Evolutionary conservation across 2,329 filamentous ascomycete species (phyloP).

Genomic region (Aureobasidium sp.): DNA sequence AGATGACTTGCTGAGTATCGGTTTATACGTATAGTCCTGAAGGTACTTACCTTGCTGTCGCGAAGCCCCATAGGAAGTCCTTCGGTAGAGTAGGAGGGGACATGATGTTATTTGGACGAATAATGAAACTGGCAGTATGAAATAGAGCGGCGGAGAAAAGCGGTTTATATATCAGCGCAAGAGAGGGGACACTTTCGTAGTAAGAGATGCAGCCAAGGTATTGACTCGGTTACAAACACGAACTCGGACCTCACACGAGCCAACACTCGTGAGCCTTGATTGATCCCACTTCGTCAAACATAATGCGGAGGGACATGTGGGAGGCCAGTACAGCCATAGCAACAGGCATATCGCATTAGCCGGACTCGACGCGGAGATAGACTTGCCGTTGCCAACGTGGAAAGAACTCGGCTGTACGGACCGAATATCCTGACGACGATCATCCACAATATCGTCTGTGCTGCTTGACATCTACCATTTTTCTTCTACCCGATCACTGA

Average conservation of each 20-base stretch:
- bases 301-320: neutral
- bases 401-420: neutral
- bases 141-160: neutral
- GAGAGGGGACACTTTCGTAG: conserved; percentile 44
- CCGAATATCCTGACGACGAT: neutral
- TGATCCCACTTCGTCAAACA: neutral
- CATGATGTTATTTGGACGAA: neutral
- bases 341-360: neutral
- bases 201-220: conserved; percentile 44
- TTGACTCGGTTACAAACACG: neutral
- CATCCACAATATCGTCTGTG: neutral
- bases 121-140: neutral
- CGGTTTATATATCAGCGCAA: neutral
- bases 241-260: neutral
- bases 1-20: neutral
- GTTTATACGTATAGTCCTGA: neutral
- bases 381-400: neutral
- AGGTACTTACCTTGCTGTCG: conserved; percentile 49
- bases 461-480: neutral
- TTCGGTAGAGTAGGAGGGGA: conserved; percentile 20
- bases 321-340: neutral
- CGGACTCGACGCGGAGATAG: neutral
- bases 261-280: neutral
- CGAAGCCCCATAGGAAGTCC: conserved; percentile 50
- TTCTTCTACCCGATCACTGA: neutral